Evolutionary conservation across 352 stramenopile species (phyloP), one percentile per base, ranked within the genome.

Genomic region (Pseudoperonospora humuli): DNA sequence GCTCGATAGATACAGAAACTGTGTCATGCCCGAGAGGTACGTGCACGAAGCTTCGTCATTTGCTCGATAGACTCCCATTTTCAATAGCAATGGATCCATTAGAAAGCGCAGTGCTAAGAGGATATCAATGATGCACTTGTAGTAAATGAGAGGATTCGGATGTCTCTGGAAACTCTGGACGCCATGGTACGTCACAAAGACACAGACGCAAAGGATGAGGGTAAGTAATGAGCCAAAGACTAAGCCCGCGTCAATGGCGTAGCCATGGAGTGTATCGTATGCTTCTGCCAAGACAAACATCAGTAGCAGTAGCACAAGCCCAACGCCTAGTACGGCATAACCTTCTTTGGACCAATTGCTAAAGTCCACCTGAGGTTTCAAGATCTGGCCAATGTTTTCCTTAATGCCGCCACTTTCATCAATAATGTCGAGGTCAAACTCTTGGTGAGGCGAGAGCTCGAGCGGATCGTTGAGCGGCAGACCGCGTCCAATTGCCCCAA

Each of bases 71-170:
- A 88, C 49, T 14, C 60, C 58, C 40, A 72, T 55, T 15, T 76
- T 41, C 25, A 74, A 44, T 20, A 86, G 64, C 36, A 84, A 44
- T 8, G 77, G 77, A 21, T 92, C 77, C 26, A 88, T 36, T 19
- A 92, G 41, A 36, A 92, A 92, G 9, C 80, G 59, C 34, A 89
- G 43, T 8, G 80, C 60, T 27, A 93, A 58, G 17, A 68, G 17
- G 5, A 86, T 83, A 35, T 90, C 80, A 23, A 89, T 68, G 29
- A 89, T 41, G 27, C 71, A 86, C 46, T 88, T 87, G 71, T 86
- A 90, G 26, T 84, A 67, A 39, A 93, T 84, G n/a, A 93, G 50
- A 29, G 80, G 78, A 36, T 93, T 93, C 1, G 80, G 80, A 23
- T 93, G 80, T 6, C 57, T 59, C 36, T 87, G 77, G 61, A 78